Base-by-base conservation (phyloP, 345 rosid species). In the Salix koriyanagi region DNA sequence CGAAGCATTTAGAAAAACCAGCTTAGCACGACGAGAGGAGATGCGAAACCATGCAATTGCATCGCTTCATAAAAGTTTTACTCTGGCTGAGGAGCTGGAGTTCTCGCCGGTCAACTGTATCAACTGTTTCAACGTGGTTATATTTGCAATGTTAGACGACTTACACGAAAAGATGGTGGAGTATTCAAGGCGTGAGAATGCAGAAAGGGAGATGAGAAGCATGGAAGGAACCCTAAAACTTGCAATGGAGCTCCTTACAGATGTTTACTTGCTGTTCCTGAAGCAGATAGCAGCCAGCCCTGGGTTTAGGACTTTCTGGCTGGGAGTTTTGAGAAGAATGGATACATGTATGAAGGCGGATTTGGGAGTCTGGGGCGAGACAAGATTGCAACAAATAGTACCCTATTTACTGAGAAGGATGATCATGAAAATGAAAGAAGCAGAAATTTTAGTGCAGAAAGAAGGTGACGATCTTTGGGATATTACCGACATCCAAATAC, bases 291-390 rank as follows among this genome's bases (percentile, higher is more conserved):
- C 89, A 11, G 86, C 82, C 66, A 91, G 86, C 73, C 80, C 89
- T 0, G 90, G 87, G 75, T 92, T 92, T 61, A 81, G 95, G 76
- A 92, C 99, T 2, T 95, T 95, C 69, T 95, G 97, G 99, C 79
- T 92, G 10, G 98, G 97, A 32, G 88, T 93, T 25, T 70, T 96
- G 83, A 91, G 98, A 66, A 90, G 99, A 69, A 93, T 93, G 99
- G 99, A 93, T 73, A 95, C 99, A 0, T 95, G 97, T 72, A 91
- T 95, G 96, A 93, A 95, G 70, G 92, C 94, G 1, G 94, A 93
- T 79, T 70, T 93, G 70, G 97, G 97, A 54, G 77, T 62, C 0
- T 91, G 86, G 41, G 99, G 97, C 1, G 88, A 87, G 61, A 89
- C 94, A 9, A 81, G 67, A 30, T 78, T 93, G 79, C 87, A 86